Evolutionary conservation across 2,329 filamentous ascomycete species (phyloP).

Genomic region (Diplodia seriata): DNA sequence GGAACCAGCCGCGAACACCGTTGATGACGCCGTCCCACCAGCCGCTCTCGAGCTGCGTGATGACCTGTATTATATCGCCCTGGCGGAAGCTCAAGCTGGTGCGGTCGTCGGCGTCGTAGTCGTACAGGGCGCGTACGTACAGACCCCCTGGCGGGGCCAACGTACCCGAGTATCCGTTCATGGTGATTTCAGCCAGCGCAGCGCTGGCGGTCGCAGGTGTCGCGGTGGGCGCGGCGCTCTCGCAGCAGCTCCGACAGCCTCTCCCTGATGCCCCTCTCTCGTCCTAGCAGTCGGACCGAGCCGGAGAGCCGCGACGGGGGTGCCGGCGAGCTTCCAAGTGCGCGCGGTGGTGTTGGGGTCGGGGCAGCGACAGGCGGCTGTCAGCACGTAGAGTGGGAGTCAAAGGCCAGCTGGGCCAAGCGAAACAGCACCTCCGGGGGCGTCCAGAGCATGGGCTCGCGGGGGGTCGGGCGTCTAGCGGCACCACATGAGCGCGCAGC

Average conservation of each 20-base stretch:
- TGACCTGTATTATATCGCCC: conserved; percentile 97
- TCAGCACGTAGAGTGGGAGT: conserved; percentile 26
- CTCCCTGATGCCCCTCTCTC: conserved; percentile 31
- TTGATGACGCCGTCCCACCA: conserved; percentile 99
- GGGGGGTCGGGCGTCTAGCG: conserved; percentile 29
- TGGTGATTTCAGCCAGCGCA: conserved; percentile 40
- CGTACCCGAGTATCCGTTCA: conserved; percentile 60
- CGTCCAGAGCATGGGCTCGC: conserved; percentile 33
- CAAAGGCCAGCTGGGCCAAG: conserved; percentile 32
- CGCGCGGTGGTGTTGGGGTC: conserved; percentile 23
- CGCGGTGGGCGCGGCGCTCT: conserved; percentile 25
- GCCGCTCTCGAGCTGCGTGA: conserved; percentile 95
- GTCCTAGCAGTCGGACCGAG: conserved; percentile 32
- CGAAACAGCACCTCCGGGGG: conserved; percentile 33
- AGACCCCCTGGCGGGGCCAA: conserved; percentile 64
- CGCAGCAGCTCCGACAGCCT: conserved; percentile 15
- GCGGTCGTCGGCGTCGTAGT: conserved; percentile 96
- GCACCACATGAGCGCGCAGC: conserved; percentile 32
- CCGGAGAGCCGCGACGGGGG: conserved; percentile 28
- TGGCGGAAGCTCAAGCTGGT: conserved; percentile 96
- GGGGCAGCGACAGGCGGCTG: conserved; percentile 5
- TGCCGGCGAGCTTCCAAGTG: conserved; percentile 9
- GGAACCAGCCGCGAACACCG: conserved; percentile 96
- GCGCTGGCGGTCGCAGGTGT: conserved; percentile 34
- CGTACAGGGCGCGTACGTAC: conserved; percentile 95